These are phyloP conservation scores for Aphanomyces euteiches DNA, from an alignment of 352 stramenopile genomes.

Conservation along the genomic window DNA sequence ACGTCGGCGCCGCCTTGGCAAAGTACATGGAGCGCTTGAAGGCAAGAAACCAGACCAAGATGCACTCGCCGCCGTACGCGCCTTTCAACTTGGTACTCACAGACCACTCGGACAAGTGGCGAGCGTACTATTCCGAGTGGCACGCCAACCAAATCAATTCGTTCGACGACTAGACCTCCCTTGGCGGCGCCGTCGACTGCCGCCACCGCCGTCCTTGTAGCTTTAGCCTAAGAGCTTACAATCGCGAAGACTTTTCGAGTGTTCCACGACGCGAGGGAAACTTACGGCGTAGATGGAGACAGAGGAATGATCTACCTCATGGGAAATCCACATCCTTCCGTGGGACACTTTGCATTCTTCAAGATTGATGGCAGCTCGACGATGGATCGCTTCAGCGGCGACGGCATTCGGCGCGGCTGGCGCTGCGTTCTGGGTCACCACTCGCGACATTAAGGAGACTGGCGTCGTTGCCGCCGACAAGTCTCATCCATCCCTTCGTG, in stretches of 20 bases:
- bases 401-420: not conserved
- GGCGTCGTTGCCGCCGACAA: not conserved
- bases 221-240: no score
- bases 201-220: not conserved
- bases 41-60: not conserved
- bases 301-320: no score
- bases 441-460: not conserved
- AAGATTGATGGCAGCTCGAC: no score
- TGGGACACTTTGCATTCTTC: no score
- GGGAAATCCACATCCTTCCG: no score
- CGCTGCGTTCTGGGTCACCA: not conserved
- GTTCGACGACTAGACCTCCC: not conserved
- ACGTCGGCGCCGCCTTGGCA: not conserved
- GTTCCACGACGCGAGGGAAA: no score
- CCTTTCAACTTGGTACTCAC: slow-evolving; percentile 8
- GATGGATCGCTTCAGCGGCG: not conserved
- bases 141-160: not conserved
- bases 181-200: not conserved
- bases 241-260: no score
- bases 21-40: not conserved
- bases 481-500: slow-evolving; percentile 1
- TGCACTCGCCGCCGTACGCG: not conserved
- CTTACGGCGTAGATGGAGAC: no score
- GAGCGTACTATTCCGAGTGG: not conserved
- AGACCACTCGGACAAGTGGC: slow-evolving; percentile 15